Base-by-base conservation (phyloP, 768 basidiomycete species). In the Pleurotus salmoneostramineus region DNA sequence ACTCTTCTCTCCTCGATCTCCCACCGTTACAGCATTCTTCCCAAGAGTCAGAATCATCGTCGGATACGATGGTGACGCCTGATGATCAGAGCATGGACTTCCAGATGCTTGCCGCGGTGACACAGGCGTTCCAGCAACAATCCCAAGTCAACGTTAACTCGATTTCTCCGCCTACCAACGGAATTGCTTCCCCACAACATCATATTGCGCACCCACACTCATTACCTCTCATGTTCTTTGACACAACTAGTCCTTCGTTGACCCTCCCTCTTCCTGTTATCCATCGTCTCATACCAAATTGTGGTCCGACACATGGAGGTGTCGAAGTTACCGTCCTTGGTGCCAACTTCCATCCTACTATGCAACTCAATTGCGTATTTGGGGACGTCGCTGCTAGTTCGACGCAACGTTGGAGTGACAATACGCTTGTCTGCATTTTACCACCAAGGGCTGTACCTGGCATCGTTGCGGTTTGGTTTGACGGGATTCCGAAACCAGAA, bases 261-360 rank as follows among this genome's bases (percentile, higher is more conserved):
- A 75, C 80, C 59, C 67, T 81, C 59, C 83, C 82, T 55, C 72
- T 81, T 40, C 91, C 92, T 10, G 88, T 80, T 47, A 94, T 95
- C 57, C 91, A 93, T 65, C 85, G 91, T 5, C 82, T 95, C 42
- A 93, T 95, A 62, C 93, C 93, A 1, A 83, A 85, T 56, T 79
- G 82, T 59, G 93, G 95, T 10, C 93, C 94, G 7, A 94, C 91
- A 17, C 84, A 88, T 59, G 95, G 95, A 34, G 96, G 96, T 1
- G 94, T 93, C 62, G 94, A 97, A 72, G 89, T 99, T 35, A 98
- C 96, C 1, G 76, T 99, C 14, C 82, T 97, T 5, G 97, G 97
- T 6, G 85, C 89, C 54, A 92, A 95, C 69, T 98, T 99, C 72
- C 85, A 90, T 66, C 80, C 87, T 0, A 79, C 83, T 44, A 69